phyloP scores from a whole-genome alignment of 768 basidiomycete species.

The Coprinellus micaceus region DNA sequence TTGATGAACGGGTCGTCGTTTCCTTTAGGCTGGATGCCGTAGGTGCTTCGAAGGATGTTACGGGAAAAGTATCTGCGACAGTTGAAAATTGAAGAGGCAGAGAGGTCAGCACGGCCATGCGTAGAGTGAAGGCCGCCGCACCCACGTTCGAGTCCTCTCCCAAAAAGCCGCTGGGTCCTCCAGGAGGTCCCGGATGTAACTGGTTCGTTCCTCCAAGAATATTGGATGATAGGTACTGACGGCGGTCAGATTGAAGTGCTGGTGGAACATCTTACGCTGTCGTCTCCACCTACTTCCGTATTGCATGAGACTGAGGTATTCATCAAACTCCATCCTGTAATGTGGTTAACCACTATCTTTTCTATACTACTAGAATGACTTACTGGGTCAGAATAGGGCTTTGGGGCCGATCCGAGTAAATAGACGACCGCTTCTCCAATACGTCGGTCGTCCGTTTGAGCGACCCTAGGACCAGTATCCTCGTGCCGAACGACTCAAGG shows the following conservation, averaged over 20 bases:
- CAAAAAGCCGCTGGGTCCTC: slow-evolving; percentile 20
- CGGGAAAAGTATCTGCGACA: background rate
- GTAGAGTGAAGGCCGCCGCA: background rate
- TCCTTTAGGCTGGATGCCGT: background rate
- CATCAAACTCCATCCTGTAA: background rate
- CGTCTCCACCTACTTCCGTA: slow-evolving; percentile 16
- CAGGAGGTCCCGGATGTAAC: slow-evolving; percentile 19
- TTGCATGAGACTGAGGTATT: slow-evolving; percentile 13
- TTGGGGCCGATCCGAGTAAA: slow-evolving; percentile 10
- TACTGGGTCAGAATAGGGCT: slow-evolving; percentile 5
- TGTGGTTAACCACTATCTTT: too few species aligned
- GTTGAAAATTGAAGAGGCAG: background rate
- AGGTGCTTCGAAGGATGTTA: slow-evolving; percentile 2
- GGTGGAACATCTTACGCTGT: slow-evolving; percentile 17
- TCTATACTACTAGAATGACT: background rate
- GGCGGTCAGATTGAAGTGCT: slow-evolving; percentile 12
- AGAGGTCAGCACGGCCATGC: background rate
- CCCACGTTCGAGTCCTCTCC: slow-evolving; percentile 25
- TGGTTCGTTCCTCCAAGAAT: slow-evolving; percentile 20
- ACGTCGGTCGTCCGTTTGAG: slow-evolving; percentile 10
- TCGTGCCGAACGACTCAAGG: slow-evolving; percentile 12
- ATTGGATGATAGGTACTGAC: slow-evolving; percentile 23
- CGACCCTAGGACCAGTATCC: slow-evolving; percentile 10
- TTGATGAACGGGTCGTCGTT: slow-evolving; percentile 18
- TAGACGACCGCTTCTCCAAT: slow-evolving; percentile 14